Evolutionary conservation across 2,329 filamentous ascomycete species (phyloP).

Genomic region (Didymella exigua): DNA sequence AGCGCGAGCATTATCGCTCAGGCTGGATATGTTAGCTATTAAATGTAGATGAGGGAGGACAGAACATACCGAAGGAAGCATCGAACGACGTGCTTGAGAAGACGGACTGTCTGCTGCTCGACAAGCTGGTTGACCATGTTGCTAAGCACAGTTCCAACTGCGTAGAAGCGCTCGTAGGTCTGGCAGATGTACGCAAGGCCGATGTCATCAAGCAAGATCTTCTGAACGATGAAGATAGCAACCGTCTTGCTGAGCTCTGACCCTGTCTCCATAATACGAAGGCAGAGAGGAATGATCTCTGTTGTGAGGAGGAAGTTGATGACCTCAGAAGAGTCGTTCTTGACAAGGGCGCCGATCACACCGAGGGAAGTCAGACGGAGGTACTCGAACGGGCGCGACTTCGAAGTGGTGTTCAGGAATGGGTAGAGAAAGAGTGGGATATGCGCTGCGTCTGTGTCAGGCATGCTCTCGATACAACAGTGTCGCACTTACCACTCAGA

Average conservation of each 20-base stretch:
- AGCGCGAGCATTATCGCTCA: slow-evolving; percentile 95
- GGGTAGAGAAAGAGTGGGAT: slow-evolving; percentile 98
- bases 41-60: background rate
- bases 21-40: slow-evolving; percentile 56
- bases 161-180: slow-evolving; percentile 98
- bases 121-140: slow-evolving; percentile 99
- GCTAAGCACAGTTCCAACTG: slow-evolving; percentile 93
- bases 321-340: slow-evolving; percentile 97
- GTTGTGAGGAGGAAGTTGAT: slow-evolving; percentile 99
- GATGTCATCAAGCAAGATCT: slow-evolving; percentile 95
- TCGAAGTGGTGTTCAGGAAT: slow-evolving; percentile 98
- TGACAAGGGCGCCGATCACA: slow-evolving; percentile 95
- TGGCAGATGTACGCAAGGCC: slow-evolving; percentile 98
- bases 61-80: slow-evolving; percentile 85
- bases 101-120: slow-evolving; percentile 92
- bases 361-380: slow-evolving; percentile 93
- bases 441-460: slow-evolving; percentile 67
- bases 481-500: slow-evolving; percentile 70
- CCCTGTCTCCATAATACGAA: slow-evolving; percentile 98
- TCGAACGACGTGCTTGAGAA: slow-evolving; percentile 96
- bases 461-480: background rate
- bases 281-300: slow-evolving; percentile 96
- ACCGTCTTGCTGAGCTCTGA: slow-evolving; percentile 98
- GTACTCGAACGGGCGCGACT: slow-evolving; percentile 97
- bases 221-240: slow-evolving; percentile 99